Evolutionary conservation across 371 early-diverging fungal genomes (phyloP), one percentile per base, ranked within the genome.

Genomic region (Choanephora cucurbitarum): DNA sequence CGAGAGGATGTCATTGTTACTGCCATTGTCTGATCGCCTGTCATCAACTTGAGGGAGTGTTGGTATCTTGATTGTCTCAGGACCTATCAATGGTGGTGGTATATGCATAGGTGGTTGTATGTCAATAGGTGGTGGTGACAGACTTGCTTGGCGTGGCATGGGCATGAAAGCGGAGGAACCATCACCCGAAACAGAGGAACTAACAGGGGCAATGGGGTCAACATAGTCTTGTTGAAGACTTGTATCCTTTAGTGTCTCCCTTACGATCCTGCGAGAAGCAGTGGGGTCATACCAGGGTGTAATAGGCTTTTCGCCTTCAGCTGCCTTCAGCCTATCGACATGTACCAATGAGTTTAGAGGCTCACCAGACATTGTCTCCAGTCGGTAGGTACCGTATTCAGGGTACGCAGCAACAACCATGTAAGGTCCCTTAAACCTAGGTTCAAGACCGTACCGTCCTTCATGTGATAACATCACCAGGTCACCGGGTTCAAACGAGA

Each of bases 401-500:
- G 28, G 9, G 21, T 14, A 40, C 2, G 39, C 46, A 8, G 19
- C 34, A 40, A 7, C 40, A 21, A 55, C 17, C 1, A 41, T 49
- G 18, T 21, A 49, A 2, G 57, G 57, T 1, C 57, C 50, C 19
- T 32, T 41, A 31, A 22, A 57, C 28, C 28, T 28, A 28, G 28
- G 28, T 28, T 28, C 28, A 3, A 28, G 28, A 28, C 28, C 28
- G 28, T 11, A n/a, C 24, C 7, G 21, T 8, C 31, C 49, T 49
- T 43, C 49, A 23, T 18, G 49, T 34, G 17, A 5, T 49, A 37
- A 11, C 37, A 37, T 37, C 2, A 37, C 37, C 7, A 37, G 9
- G 18, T 57, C 57, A 44, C 57, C 57, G 11, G 42, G 11, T 40
- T 57, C 49, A 18, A 49, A 56, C 28, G 21, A 15, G 19, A 43